Conservation (phyloP, 1,284 basidiomycete genomes). For the Austroboletus olivaceoglutinosus region DNA sequence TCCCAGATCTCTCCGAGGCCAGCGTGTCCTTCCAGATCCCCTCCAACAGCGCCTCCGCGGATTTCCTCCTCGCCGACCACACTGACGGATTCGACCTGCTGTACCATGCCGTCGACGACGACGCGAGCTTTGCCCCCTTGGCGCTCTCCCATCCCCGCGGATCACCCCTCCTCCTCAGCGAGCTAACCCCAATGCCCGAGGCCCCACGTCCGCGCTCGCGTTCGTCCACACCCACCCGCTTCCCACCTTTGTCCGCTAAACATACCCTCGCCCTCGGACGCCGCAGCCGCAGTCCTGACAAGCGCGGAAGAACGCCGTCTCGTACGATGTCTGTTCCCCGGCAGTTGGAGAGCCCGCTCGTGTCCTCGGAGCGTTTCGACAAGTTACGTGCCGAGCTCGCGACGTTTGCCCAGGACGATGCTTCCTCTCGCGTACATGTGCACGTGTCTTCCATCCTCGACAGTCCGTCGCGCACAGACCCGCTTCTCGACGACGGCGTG, state of each 20-base stretch:
- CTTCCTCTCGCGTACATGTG: slow-evolving; percentile 1
- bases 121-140: slow-evolving; percentile 34
- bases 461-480: background rate
- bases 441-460: background rate
- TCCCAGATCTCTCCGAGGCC: slow-evolving; percentile 45
- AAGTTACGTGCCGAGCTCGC: slow-evolving; percentile 19
- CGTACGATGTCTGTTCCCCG: slow-evolving; percentile 1
- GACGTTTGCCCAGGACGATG: slow-evolving; percentile 10
- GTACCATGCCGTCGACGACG: slow-evolving; percentile 30
- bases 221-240: slow-evolving; percentile 9
- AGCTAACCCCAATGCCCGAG: slow-evolving; percentile 38
- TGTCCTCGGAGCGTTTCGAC: slow-evolving; percentile 32
- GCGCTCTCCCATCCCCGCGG: slow-evolving; percentile 22
- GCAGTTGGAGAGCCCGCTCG: slow-evolving; percentile 7
- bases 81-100: slow-evolving; percentile 39
- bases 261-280: slow-evolving; percentile 18
- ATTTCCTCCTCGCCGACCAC: slow-evolving; percentile 42
- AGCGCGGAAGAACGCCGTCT: slow-evolving; percentile 7
- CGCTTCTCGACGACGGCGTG: background rate
- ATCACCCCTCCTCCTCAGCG: slow-evolving; percentile 34
- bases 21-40: slow-evolving; percentile 58
- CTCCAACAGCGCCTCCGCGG: slow-evolving; percentile 30
- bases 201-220: slow-evolving; percentile 3
- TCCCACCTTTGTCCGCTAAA: slow-evolving; percentile 22
- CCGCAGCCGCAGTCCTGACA: slow-evolving; percentile 17